Base-by-base conservation (phyloP, 345 rosid species). In the Boechera retrofracta region DNA sequence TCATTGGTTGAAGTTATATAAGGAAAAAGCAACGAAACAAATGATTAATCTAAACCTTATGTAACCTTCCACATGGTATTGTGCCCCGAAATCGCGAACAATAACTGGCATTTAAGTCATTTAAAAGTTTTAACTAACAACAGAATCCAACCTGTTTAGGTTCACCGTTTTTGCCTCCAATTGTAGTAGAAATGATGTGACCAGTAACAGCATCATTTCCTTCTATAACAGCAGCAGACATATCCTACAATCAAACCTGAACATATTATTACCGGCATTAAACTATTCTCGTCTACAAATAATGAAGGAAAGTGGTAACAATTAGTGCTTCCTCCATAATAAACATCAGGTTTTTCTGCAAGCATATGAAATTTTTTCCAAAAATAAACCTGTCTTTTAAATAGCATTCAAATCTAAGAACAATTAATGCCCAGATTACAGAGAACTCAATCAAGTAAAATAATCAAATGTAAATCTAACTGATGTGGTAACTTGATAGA, bases 81-180 rank as follows among this genome's bases (percentile, higher is more conserved):
- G 21, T 63, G 6, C 42, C 69, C 6, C 2, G 1, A 6, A 33
- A 33, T 33, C 35, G 35, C 5, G 5, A 52, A 5, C 61, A 61
- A 10, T 47, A 15, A 74, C 5, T 31, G 4, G 10, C 6, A 31
- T 10, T 1, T 32, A 28, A 5, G n/a, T 3, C 26, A 33, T 45
- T 69, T 3, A 8, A 68, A 24, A 61, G 53, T 39, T 35, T 33
- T n/a, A 49, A 69, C 18, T 59, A 42, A 76, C 24, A 48, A 60
- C 9, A 9, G 51, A 55, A 36, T 38, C 63, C 10, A 48, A 89
- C 94, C 94, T 75, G 91, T 67, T 91, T 91, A 54, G 93, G 90
- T 85, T 91, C 92, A 45, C 94, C 94, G 72, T 89, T 91, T 86
- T 86, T 89, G 72, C 97, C 97, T 53, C 94, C 97, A 28, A 89